Conservation (phyloP, 2,329 filamentous ascomycete species). For the Sclerotiophoma versabilis region DNA sequence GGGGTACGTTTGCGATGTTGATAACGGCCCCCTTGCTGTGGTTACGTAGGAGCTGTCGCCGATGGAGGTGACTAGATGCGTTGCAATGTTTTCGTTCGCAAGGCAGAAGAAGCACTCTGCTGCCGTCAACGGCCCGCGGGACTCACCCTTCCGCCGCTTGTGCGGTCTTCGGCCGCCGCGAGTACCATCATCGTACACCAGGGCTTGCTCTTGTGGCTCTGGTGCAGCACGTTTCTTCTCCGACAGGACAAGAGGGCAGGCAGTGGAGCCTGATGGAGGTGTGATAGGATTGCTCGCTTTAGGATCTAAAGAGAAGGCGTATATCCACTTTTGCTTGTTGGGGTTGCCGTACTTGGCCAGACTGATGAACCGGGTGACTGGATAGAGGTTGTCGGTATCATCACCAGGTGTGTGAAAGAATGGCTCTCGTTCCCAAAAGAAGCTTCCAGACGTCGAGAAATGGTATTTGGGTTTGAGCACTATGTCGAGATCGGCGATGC, state of each 20-base stretch:
- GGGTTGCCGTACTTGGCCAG: constrained; percentile 79
- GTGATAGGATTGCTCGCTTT: constrained; percentile 65
- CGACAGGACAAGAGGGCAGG: constrained; percentile 71
- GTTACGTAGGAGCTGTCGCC: constrained; percentile 88
- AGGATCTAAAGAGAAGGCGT: constrained; percentile 71
- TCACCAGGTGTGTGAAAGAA: constrained; percentile 74
- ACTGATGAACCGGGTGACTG: constrained; percentile 88
- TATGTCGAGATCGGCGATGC: constrained; percentile 79
- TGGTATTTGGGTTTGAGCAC: constrained; percentile 91
- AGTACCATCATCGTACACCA: constrained; percentile 47
- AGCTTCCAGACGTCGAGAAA: constrained; percentile 72
- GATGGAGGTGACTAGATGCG: constrained; percentile 89
- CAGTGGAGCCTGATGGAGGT: constrained; percentile 74
- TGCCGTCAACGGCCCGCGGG: constrained; percentile 57
- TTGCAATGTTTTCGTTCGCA: constrained; percentile 81
- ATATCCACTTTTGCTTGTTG: constrained; percentile 80
- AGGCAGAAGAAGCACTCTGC: constrained; percentile 95
- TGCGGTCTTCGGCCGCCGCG: constrained; percentile 48
- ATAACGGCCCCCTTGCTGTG: constrained; percentile 88
- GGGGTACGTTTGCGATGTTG: constrained; percentile 73
- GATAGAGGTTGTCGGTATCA: constrained; percentile 59
- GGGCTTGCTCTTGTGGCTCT: constrained; percentile 42
- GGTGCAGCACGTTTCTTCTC: constrained; percentile 65
- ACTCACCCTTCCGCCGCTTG: constrained; percentile 49
- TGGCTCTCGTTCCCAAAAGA: constrained; percentile 90